Evolutionary conservation across 2,329 filamentous ascomycete species (phyloP), one percentile per base, ranked within the genome.

Genomic region (Rutstroemia sp.): DNA sequence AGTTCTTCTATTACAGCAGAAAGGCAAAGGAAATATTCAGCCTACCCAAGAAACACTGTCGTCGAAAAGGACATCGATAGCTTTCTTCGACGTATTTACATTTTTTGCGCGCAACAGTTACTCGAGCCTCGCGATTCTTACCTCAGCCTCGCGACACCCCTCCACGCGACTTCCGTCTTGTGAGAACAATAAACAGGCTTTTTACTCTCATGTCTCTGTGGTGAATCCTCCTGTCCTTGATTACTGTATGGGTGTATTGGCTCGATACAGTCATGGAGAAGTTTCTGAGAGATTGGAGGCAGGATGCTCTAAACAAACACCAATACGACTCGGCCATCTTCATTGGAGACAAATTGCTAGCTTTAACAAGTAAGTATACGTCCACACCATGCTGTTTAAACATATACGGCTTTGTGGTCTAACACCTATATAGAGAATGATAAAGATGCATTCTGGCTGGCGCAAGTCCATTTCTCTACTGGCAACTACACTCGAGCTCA

Each of bases 261-360:
- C 23, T 23, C 8, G 21, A 7, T 7, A 21, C 19, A 46, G 21
- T 14, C 21, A 97, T 99, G 94, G 91, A 97, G 78, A 86, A 84
- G 68, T 96, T 92, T 73, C 80, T 99, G 69, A 87, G 92, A 70
- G 87, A 89, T 68, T 99, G 94, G 94, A 83, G 92, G 69, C 89
- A 96, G 74, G 91, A 96, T 76, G 92, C 92, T 69, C 78, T 96
- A 68, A 92, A 95, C 74, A 94, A 95, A 72, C 90, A 94, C 62
- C 94, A 99, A 71, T 92, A 96, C 72, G 92, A 97, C 63, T 89
- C 92, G 36, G 94, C 94, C 68, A 92, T 97, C 66, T 97, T 95
- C 71, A 90, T 97, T 62, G 94, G 91, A 61, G 94, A 99, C 79
- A 99, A 99, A 76, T 79, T 99, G 65, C 80, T 97, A 57, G 94